Percentiles rank a stretch among this genome's conserved stretches.
These are phyloP conservation scores for Hypomyces perniciosus DNA, from an alignment of 2,329 filamentous ascomycete species.

Conservation along the genomic window DNA sequence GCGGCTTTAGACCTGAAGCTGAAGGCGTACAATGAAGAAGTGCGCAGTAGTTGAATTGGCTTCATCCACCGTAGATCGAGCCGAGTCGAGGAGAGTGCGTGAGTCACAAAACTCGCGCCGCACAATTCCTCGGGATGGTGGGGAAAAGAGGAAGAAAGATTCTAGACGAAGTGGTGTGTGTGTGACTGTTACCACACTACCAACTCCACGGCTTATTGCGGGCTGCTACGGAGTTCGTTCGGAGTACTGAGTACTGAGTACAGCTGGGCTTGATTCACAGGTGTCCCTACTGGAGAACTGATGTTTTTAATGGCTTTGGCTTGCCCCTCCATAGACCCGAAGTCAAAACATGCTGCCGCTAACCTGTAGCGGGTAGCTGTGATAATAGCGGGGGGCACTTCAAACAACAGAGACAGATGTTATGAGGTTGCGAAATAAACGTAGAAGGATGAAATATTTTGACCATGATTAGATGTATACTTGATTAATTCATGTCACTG, in stretches of 20 bases:
- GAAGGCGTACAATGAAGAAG: slow-evolving; percentile 8
- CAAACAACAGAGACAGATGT: too few relatives aligned
- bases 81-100: slow-evolving; percentile 18
- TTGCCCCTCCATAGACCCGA: neutral
- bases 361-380: neutral
- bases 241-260: too few relatives aligned
- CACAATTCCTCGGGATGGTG: slow-evolving; percentile 19
- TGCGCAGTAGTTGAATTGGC: slow-evolving; percentile 18
- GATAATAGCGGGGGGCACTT: too few relatives aligned
- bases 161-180: slow-evolving; percentile 8
- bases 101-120: slow-evolving; percentile 23
- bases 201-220: neutral
- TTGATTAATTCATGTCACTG: too few relatives aligned
- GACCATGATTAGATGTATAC: too few relatives aligned
- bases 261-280: too few relatives aligned
- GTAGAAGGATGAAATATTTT: too few relatives aligned
- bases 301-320: too few relatives aligned
- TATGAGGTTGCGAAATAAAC: too few relatives aligned
- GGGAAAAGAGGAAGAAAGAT: slow-evolving; percentile 7
- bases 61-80: slow-evolving; percentile 21
- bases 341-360: neutral
- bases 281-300: too few relatives aligned
- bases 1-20: slow-evolving; percentile 3
- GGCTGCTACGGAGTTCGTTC: neutral
- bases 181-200: neutral